Evolutionary conservation across 208 protist species (phyloP), one percentile per base, ranked within the genome.

Genomic region (Crithidia bombi): DNA sequence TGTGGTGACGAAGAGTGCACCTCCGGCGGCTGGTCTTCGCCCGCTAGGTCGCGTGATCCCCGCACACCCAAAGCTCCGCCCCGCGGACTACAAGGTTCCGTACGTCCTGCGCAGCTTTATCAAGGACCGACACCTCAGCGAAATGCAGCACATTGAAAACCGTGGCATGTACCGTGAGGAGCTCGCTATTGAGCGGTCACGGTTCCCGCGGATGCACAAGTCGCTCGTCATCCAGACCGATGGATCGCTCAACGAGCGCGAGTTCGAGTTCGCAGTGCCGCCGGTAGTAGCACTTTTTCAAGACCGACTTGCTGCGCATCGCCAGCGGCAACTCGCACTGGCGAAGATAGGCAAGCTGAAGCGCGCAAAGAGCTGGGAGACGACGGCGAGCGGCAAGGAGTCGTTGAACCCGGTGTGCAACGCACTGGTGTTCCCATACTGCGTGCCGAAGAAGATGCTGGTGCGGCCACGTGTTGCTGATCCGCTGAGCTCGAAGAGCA

Each of bases 121-220:
- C 28, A 90, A 91, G 69, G 92, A 96, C 52, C 87, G 85, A 17
- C 90, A 97, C 71, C 73, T 80, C 36, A 92, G 83, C 69, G 85
- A 92, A 51, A 78, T 95, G 79, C 90, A 97, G 67, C 87, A 97
- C 80, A 46, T 97, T 15, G 90, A 97, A 75, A 95, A 95, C 69
- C 82, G 90, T 19, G 89, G 90, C 49, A 95, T 97, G 90, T 95
- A 93, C 55, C 75, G 83, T 38, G 90, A 97, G 77, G 90, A 97
- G 82, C 78, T 97, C 25, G 65, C 44, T 23, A 94, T 97, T 77
- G 92, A 97, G 75, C 88, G 92, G 23, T 67, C 86, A 17, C 75
- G 89, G 23, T 95, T 97, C 65, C 92, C 92, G 4, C 89, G 88
- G 17, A 69, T 92, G 66, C 59, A 86, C 57, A 93, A 91, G 65